Conservation (phyloP, 2,329 filamentous ascomycete species). For the Aspergillus hortae region DNA sequence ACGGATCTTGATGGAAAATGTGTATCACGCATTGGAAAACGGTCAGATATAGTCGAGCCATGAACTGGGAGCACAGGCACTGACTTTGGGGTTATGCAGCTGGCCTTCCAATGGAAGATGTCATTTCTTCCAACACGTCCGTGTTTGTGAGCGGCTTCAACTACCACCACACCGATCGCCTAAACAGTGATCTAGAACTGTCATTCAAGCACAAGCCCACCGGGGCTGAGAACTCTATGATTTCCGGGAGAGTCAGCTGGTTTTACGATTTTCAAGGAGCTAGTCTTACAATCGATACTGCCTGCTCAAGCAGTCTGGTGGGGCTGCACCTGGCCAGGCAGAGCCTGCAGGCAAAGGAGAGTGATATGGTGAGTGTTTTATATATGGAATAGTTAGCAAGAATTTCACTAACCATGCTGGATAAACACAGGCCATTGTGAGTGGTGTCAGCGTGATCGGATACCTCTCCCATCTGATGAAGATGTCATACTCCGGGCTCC, state of each 20-base stretch:
- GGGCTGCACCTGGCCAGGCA: conserved; percentile 36
- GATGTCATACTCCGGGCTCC: conserved; percentile 34
- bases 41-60: conserved; percentile 1
- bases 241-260: conserved; percentile 23
- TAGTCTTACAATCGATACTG: conserved; percentile 39
- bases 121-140: conserved; percentile 23
- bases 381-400: too few relatives aligned
- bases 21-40: conserved; percentile 32
- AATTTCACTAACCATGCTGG: too few relatives aligned
- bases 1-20: conserved; percentile 30
- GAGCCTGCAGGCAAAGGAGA: conserved; percentile 19
- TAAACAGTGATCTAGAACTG: conserved; percentile 21
- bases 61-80: background rate
- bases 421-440: conserved; percentile 29
- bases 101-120: conserved; percentile 21
- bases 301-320: conserved; percentile 38
- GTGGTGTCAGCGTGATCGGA: conserved; percentile 36
- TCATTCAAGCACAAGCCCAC: conserved; percentile 21
- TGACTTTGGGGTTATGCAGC: conserved; percentile 9
- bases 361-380: conserved; percentile 19
- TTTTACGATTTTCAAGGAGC: conserved; percentile 24
- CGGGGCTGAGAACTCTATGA: conserved; percentile 16
- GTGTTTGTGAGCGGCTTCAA: conserved; percentile 25
- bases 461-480: conserved; percentile 26
- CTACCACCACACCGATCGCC: conserved; percentile 20